Evolutionary conservation across 2,329 filamentous ascomycete genomes (phyloP), one percentile per base, ranked within the genome.

Genomic region (Claviceps paspali): DNA sequence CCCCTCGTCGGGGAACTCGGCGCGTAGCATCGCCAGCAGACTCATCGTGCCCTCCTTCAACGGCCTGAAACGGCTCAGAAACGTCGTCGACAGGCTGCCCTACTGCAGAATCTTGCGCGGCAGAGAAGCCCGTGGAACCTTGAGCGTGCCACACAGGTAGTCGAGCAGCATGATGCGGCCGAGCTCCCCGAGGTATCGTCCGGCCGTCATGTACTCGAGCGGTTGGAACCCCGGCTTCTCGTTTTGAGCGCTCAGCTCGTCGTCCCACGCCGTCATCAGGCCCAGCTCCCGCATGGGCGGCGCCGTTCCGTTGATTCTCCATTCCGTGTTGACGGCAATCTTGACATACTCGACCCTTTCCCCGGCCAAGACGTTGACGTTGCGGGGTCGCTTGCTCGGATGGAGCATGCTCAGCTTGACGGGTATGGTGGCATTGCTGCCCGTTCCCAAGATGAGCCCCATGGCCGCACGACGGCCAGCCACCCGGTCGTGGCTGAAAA

Each of bases 171-270:
- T 73, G 39, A 86, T 63, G 19, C 82, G 74, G 18, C 79, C 77
- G 9, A 87, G 69, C 55, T 87, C 82, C 35, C 82, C 82, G 4
- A 87, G 66, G 51, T 87, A 87, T 29, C 82, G 67, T 2, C 82
- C 82, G 3, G 81, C 73, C 1, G 81, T 86, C 79, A 88, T 84
- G 57, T 87, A 88, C 52, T 91, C 83, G 15, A 88, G 70, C 0
- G 82, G 82, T 45, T 88, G 82, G 47, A 88, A 86, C 0, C 82
- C 82, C 0, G 82, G 79, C 6, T 63, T 64, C 47, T 83, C 77
- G 47, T 77, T 79, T 32, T 75, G 69, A 4, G 57, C 57, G 47
- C 86, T 81, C 5, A 91, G 65, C 41, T 67, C 59, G 8, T 63
- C 57, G 49, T 91, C 83, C 82, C 82, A 88, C 26, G 60, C 60